Percentiles rank a stretch among this genome's conserved stretches.
phyloP scores from a whole-genome alignment of 805 yeast genomes.

The Grigorovia transvaalensis region DNA sequence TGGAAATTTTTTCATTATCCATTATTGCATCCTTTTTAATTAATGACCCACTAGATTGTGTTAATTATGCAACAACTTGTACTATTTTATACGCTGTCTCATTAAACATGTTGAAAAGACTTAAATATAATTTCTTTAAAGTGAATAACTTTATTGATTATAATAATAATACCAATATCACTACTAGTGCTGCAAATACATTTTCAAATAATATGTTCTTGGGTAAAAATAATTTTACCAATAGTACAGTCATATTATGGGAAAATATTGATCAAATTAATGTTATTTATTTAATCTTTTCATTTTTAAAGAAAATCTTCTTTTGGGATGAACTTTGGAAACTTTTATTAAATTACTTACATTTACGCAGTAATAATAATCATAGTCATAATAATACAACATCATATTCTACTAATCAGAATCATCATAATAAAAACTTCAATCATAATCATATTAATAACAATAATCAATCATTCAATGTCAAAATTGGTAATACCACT shows the following conservation, averaged over 20 bases:
- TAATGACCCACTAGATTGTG: constrained; percentile 22
- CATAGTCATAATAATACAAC: no score
- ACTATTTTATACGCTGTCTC: constrained; percentile 21
- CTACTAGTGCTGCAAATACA: not conserved
- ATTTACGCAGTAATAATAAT: not conserved
- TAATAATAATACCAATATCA: not conserved
- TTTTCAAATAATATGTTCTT: not conserved
- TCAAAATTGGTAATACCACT: not conserved
- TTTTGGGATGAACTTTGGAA: not conserved
- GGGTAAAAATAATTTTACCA: not conserved
- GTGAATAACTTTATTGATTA: not conserved
- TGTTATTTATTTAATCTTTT: not conserved
- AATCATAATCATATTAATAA: not conserved
- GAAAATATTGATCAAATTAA: not conserved
- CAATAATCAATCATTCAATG: not conserved
- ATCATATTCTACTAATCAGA: not conserved
- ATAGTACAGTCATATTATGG: not conserved
- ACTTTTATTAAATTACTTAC: not conserved
- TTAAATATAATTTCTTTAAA: not conserved
- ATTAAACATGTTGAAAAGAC: constrained; percentile 9
- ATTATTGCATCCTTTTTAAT: constrained; percentile 26
- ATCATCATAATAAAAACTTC: not conserved
- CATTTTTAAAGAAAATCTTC: not conserved
- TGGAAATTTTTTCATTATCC: constrained; percentile 22
- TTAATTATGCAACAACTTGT: constrained; percentile 23